Percentiles rank a stretch among this genome's conserved stretches.
phyloP scores from a whole-genome alignment of 2,329 filamentous ascomycete genomes.

The Ustulina deusta region DNA sequence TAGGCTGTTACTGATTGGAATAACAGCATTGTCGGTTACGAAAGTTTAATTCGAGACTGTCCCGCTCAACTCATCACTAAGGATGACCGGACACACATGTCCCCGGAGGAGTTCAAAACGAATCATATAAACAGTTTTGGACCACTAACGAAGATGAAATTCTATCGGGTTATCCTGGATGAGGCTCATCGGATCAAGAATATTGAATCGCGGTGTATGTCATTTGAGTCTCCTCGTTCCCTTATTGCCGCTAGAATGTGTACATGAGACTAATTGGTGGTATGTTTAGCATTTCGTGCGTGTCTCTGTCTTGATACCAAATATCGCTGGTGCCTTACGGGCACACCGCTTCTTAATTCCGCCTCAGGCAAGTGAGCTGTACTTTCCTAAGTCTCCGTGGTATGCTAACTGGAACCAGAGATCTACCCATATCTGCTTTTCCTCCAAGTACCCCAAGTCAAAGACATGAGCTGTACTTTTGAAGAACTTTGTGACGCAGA shows the following conservation, averaged over 20 bases:
- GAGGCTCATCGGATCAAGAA: slow-evolving; percentile 3
- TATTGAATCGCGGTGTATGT: neutral
- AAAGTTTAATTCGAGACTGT: neutral
- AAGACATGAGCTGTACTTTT: neutral
- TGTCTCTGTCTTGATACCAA: slow-evolving; percentile 10
- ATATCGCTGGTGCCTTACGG: slow-evolving; percentile 21
- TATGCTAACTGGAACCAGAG: neutral
- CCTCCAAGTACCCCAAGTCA: neutral
- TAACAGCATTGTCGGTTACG: neutral
- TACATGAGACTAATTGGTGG: neutral
- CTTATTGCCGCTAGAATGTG: too few relatives aligned
- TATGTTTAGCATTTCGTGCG: neutral
- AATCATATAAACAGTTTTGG: neutral
- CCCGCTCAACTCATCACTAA: neutral
- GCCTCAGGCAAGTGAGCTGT: neutral
- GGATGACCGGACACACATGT: neutral
- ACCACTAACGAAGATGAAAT: neutral
- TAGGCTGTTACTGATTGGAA: neutral
- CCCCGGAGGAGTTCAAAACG: neutral
- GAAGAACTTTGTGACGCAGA: neutral
- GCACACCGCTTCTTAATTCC: slow-evolving; percentile 20
- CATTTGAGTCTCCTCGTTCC: neutral
- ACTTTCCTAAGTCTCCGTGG: too few relatives aligned
- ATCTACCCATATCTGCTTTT: neutral
- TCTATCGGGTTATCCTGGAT: neutral